Percentiles rank a stretch among this genome's conserved stretches.
Evolutionary conservation across 139 green algal genomes (phyloP).

Genomic region (Ettlia oleoabundans): DNA sequence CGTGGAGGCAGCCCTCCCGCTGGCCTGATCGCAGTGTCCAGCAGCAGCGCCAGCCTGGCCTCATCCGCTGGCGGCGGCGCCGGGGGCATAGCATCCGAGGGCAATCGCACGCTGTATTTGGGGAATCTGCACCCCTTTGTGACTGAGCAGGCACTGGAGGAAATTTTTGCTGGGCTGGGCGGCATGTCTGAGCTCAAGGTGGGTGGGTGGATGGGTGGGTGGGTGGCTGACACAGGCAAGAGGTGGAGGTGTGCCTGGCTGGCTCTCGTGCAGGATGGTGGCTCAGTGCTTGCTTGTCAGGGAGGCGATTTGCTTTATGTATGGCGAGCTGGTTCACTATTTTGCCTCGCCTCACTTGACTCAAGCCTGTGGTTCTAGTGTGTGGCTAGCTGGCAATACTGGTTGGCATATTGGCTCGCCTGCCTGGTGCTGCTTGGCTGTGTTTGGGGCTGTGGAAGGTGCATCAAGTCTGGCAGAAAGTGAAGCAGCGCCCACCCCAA

Average conservation of each 20-base stretch:
- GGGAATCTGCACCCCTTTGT: conserved; percentile 80
- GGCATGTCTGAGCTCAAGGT: conserved; percentile 50
- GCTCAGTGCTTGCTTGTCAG: no score
- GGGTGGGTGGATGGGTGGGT: background rate
- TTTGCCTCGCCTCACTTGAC: no score
- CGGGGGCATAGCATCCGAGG: background rate
- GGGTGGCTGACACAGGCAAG: background rate
- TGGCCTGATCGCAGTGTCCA: background rate
- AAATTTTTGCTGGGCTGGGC: conserved; percentile 44
- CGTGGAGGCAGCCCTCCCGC: background rate
- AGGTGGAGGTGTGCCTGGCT: background rate
- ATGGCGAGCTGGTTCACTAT: no score
- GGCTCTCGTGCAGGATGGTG: background rate
- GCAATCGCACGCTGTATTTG: conserved; percentile 51
- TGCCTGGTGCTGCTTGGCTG: no score
- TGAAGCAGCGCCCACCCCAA: no score
- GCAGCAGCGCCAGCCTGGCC: background rate
- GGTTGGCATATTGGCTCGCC: no score
- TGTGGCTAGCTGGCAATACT: no score
- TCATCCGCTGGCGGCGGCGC: no score
- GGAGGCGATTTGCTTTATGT: no score
- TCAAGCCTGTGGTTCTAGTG: no score
- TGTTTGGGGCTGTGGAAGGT: no score
- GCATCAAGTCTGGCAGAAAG: no score
- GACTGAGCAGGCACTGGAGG: conserved; percentile 60